phyloP scores from a whole-genome alignment of 2,329 filamentous ascomycete species.

The Epichloe typhina region DNA sequence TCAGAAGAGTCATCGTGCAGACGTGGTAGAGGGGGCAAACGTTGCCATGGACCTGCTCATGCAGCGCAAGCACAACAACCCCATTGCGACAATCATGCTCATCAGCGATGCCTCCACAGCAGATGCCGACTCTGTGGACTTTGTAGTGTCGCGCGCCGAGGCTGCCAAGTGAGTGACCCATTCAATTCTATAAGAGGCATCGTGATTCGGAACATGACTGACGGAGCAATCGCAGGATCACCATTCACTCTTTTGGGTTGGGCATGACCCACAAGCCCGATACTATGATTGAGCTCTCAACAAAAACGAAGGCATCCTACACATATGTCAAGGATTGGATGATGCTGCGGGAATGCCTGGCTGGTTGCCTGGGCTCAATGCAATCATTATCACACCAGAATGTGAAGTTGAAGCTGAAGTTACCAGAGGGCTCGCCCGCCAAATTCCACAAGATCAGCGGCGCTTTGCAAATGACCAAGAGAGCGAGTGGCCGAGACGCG shows the following conservation, averaged over 20 bases:
- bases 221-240: conserved; percentile 47
- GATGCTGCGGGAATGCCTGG: conserved; percentile 95
- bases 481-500: conserved; percentile 85
- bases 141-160: conserved; percentile 91
- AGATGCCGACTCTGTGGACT: conserved; percentile 90
- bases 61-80: conserved; percentile 93
- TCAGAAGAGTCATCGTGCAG: conserved; percentile 90
- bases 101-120: conserved; percentile 96
- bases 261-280: conserved; percentile 97
- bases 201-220: background rate
- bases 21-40: conserved; percentile 95
- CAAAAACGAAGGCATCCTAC: conserved; percentile 89
- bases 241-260: conserved; percentile 91
- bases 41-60: conserved; percentile 97
- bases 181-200: too few relatives aligned
- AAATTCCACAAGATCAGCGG: conserved; percentile 99
- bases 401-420: conserved; percentile 83
- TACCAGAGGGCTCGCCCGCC: conserved; percentile 91
- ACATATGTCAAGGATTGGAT: conserved; percentile 99
- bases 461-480: conserved; percentile 89
- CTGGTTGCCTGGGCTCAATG: conserved; percentile 80
- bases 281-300: conserved; percentile 95
- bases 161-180: conserved; percentile 65
- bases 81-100: conserved; percentile 85
- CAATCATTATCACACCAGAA: conserved; percentile 97